Conservation (phyloP, 306 rosid species). For the Vicia villosa region DNA sequence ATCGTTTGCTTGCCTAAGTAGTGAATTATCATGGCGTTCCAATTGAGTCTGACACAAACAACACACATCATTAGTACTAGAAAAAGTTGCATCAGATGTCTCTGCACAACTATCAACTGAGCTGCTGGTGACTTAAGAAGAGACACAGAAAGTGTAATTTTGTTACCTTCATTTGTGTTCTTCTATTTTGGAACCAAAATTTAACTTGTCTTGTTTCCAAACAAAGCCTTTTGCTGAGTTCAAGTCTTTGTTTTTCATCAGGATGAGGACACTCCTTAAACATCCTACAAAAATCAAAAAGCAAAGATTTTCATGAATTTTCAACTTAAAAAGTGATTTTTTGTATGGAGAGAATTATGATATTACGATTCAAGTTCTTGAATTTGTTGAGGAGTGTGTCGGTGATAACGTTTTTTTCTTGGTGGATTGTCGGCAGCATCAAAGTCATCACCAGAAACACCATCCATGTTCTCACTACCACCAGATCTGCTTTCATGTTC, state of each 20-base stretch:
- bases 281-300: slow-evolving; percentile 44
- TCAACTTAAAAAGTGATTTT: background rate
- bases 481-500: slow-evolving; percentile 93
- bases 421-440: slow-evolving; percentile 84
- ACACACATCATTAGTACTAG: background rate
- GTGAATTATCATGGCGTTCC: slow-evolving; percentile 86
- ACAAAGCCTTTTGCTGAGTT: slow-evolving; percentile 71
- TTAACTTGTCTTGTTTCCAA: slow-evolving; percentile 88
- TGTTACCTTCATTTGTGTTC: slow-evolving; percentile 92
- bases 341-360: background rate
- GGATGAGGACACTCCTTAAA: slow-evolving; percentile 95
- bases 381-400: slow-evolving; percentile 93
- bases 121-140: too few relatives aligned
- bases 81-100: background rate
- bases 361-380: slow-evolving; percentile 93
- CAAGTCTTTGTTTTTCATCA: slow-evolving; percentile 87
- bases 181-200: slow-evolving; percentile 93
- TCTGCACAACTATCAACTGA: too few relatives aligned
- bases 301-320: background rate
- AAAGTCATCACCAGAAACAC: slow-evolving; percentile 79
- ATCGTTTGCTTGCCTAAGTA: slow-evolving; percentile 88
- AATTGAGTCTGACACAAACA: slow-evolving; percentile 67
- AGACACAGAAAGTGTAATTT: background rate
- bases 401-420: slow-evolving; percentile 81
- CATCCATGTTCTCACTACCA: slow-evolving; percentile 84